Conservation (phyloP, 2,329 filamentous ascomycete genomes). For the Alternaria solani region DNA sequence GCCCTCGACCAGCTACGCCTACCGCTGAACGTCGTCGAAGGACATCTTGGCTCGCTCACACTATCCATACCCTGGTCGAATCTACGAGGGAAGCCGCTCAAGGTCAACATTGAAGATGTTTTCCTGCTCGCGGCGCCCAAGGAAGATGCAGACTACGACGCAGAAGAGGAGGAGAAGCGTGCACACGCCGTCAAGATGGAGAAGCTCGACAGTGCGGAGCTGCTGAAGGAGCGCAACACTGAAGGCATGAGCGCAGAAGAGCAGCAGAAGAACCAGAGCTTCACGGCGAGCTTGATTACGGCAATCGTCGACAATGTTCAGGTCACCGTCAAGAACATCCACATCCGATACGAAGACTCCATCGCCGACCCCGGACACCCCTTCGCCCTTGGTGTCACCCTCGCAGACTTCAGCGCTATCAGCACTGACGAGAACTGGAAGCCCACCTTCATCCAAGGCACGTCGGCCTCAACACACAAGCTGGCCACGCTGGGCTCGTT, state of each 20-base stretch:
- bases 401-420: conserved; percentile 96
- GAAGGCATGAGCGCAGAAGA: conserved; percentile 95
- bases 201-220: conserved; percentile 93
- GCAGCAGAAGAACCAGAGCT: conserved; percentile 96
- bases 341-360: conserved; percentile 97
- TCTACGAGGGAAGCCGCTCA: conserved; percentile 89
- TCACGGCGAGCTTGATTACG: conserved; percentile 91
- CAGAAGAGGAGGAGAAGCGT: conserved; percentile 88
- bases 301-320: conserved; percentile 99
- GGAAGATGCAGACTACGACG: conserved; percentile 91
- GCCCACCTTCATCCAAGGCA: conserved; percentile 93
- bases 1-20: conserved; percentile 96
- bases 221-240: conserved; percentile 89
- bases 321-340: conserved; percentile 97
- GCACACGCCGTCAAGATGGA: conserved; percentile 97
- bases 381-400: conserved; percentile 88
- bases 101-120: conserved; percentile 95
- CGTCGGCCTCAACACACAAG: conserved; percentile 85
- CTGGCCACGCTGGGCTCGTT: conserved; percentile 88
- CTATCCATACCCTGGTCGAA: conserved; percentile 98
- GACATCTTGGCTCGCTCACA: conserved; percentile 90
- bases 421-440: conserved; percentile 96
- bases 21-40: conserved; percentile 94
- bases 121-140: conserved; percentile 94
- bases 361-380: conserved; percentile 94